These are phyloP conservation scores for Ilyonectria destructans DNA, from an alignment of 2,329 filamentous ascomycete genomes.

Conservation along the genomic window DNA sequence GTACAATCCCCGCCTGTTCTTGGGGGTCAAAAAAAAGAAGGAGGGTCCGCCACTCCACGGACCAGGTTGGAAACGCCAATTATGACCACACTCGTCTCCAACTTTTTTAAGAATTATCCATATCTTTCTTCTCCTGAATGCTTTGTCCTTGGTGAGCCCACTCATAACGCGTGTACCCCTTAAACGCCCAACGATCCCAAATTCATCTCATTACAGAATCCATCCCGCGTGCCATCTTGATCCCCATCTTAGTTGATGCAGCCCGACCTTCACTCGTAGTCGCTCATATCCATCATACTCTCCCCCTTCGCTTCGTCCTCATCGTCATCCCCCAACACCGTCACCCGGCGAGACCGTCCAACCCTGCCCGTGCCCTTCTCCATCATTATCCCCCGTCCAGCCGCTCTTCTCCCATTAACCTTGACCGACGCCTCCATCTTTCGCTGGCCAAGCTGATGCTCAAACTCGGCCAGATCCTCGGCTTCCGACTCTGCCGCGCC, in stretches of 20 bases:
- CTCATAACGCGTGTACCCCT: slow-evolving; percentile 35
- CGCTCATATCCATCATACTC: slow-evolving; percentile 71
- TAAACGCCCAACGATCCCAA: slow-evolving; percentile 28
- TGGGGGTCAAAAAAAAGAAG: no score
- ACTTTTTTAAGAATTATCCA: slow-evolving; percentile 10
- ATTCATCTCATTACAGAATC: slow-evolving; percentile 29
- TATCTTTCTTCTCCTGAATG: slow-evolving; percentile 8
- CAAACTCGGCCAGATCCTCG: slow-evolving; percentile 66
- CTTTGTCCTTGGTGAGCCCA: slow-evolving; percentile 17
- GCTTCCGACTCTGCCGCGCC: slow-evolving; percentile 64
- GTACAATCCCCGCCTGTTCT: no score
- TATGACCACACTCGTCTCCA: background rate
- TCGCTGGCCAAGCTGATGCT: slow-evolving; percentile 65
- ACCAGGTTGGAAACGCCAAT: no score
- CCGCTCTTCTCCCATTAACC: slow-evolving; percentile 50
- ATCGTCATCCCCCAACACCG: slow-evolving; percentile 54
- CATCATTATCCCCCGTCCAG: slow-evolving; percentile 45
- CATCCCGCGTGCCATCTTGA: slow-evolving; percentile 13
- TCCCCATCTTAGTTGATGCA: background rate
- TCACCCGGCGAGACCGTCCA: slow-evolving; percentile 52
- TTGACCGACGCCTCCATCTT: slow-evolving; percentile 62
- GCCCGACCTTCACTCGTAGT: slow-evolving; percentile 60
- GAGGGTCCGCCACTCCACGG: no score
- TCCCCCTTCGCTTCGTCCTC: slow-evolving; percentile 59
- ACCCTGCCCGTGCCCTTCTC: slow-evolving; percentile 65